Evolutionary conservation across 768 basidiomycete species (phyloP).

Genomic region (Lentinula detonsa): DNA sequence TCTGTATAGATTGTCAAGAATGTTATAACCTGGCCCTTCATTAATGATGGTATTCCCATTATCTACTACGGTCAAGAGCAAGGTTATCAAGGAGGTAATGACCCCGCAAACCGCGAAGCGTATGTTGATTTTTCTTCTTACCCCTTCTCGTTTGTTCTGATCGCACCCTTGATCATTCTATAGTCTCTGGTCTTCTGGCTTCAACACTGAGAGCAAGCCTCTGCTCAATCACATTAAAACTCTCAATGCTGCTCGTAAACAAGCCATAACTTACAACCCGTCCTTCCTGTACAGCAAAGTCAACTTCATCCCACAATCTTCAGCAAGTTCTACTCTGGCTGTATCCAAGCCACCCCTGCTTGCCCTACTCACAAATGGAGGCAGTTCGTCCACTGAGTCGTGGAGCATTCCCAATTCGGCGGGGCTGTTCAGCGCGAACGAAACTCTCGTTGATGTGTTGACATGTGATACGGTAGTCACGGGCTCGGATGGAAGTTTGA

Average conservation of each 20-base stretch:
- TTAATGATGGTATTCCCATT: conserved; percentile 66
- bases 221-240: conserved; percentile 38
- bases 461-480: conserved; percentile 36
- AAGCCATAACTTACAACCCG: conserved; percentile 34
- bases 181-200: conserved; percentile 59
- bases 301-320: conserved; percentile 33
- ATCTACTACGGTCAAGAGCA: conserved; percentile 73
- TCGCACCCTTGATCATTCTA: background rate
- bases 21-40: conserved; percentile 58
- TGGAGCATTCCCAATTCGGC: conserved; percentile 18
- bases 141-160: background rate
- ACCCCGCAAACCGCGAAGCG: conserved; percentile 64
- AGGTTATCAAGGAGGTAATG: conserved; percentile 44
- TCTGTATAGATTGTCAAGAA: conserved; percentile 32
- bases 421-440: conserved; percentile 37
- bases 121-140: conserved; percentile 12
- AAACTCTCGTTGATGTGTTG: conserved; percentile 46
- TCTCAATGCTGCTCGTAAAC: conserved; percentile 48
- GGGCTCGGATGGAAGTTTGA: conserved; percentile 34
- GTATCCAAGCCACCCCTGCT: conserved; percentile 53
- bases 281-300: conserved; percentile 45
- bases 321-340: conserved; percentile 28
- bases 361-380: conserved; percentile 50
- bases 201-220: conserved; percentile 36
- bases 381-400: conserved; percentile 19